Percentiles rank a stretch among this genome's conserved stretches.
Conservation (phyloP, 73 alveolate genomes). For the Paramecium tetraurelia region DNA sequence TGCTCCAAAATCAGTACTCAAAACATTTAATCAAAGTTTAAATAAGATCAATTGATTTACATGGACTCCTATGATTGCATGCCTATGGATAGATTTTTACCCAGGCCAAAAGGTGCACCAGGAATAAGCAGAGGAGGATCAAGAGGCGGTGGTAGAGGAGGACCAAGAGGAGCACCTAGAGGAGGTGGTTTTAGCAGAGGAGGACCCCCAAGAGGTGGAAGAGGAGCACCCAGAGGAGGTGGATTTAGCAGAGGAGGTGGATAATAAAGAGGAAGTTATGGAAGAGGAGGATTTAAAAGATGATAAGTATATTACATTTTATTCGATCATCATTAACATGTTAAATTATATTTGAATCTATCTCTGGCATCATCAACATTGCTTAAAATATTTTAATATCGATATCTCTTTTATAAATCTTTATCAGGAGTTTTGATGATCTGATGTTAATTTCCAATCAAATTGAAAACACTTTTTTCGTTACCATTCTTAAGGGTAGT, state of each 20-base stretch:
- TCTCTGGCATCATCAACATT: not conserved
- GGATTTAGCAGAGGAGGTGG: constrained; percentile 61
- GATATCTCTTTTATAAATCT: not conserved
- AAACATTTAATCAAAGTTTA: not conserved
- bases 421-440: not conserved
- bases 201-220: constrained; percentile 51
- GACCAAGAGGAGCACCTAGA: constrained; percentile 47
- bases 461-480: not conserved
- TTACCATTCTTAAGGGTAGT: not conserved
- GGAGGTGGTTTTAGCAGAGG: constrained; percentile 43
- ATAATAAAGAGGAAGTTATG: constrained; percentile 28
- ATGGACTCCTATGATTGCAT: constrained; percentile 58
- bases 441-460: not conserved
- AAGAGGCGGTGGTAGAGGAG: constrained; percentile 37
- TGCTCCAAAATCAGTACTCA: constrained; percentile 27
- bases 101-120: constrained; percentile 62
- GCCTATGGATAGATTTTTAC: constrained; percentile 62
- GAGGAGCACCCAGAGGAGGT: constrained; percentile 57
- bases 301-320: not conserved
- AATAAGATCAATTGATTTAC: constrained; percentile 36
- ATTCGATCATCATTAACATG: not conserved
- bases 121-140: constrained; percentile 63
- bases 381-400: not conserved
- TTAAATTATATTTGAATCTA: not conserved
- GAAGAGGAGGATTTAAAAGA: constrained; percentile 56